phyloP scores from a whole-genome alignment of 1,284 basidiomycete genomes.

The Pseudozyma thailandica region DNA sequence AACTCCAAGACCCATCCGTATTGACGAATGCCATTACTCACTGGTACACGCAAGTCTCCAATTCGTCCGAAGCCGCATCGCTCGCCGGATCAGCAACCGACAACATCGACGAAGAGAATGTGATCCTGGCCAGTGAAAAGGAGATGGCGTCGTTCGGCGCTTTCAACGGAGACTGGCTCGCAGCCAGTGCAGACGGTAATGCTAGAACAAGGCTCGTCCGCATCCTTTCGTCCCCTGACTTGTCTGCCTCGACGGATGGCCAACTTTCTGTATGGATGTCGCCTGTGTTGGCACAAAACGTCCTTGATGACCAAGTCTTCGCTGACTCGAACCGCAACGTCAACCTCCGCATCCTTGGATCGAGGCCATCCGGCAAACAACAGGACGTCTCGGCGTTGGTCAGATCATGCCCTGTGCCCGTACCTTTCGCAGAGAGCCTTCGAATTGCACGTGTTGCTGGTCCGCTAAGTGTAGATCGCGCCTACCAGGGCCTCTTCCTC shows the following conservation, averaged over 20 bases:
- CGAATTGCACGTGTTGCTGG: constrained; percentile 87
- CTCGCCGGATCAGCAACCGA: constrained; percentile 22
- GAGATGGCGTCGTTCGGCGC: constrained; percentile 80
- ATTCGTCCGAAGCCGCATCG: constrained; percentile 3
- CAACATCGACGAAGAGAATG: constrained; percentile 59
- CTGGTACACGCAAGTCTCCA: constrained; percentile 35
- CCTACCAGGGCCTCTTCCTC: constrained; percentile 79
- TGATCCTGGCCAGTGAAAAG: constrained; percentile 53
- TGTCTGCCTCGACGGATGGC: constrained; percentile 7
- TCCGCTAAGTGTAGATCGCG: constrained; percentile 78
- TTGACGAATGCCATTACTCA: constrained; percentile 40
- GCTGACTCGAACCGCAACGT: constrained; percentile 12
- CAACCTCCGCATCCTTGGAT: constrained; percentile 37
- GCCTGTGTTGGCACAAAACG: constrained; percentile 56
- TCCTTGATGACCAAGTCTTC: constrained; percentile 39
- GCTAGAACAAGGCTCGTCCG: constrained; percentile 47
- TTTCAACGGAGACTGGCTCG: constrained; percentile 88
- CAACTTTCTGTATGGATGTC: constrained; percentile 35
- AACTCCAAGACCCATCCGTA: constrained; percentile 27
- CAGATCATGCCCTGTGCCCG: constrained; percentile 50
- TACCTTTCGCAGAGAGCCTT: constrained; percentile 69
- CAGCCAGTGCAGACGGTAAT: constrained; percentile 60
- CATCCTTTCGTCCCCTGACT: constrained; percentile 32
- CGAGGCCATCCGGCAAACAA: constrained; percentile 12
- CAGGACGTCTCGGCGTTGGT: constrained; percentile 46